Evolutionary conservation across 2,329 filamentous ascomycete species (phyloP).

Genomic region (Exophiala sp.): DNA sequence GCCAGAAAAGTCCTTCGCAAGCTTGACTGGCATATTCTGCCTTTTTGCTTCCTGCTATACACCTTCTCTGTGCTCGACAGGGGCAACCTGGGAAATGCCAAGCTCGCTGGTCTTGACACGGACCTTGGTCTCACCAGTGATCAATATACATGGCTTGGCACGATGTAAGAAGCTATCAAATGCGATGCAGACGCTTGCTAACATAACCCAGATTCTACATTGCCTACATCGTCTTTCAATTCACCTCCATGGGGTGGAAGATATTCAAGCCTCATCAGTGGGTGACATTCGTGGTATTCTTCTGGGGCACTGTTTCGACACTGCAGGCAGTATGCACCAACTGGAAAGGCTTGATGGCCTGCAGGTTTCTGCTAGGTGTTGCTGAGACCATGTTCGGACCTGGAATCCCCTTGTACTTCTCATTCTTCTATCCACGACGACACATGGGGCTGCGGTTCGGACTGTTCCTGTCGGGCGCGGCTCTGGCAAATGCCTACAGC

Average conservation of each 20-base stretch:
- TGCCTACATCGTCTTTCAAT: slow-evolving; percentile 22
- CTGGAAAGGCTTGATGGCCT: slow-evolving; percentile 23
- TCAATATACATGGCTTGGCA: slow-evolving; percentile 49
- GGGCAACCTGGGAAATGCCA: slow-evolving; percentile 45
- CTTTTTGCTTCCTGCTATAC: slow-evolving; percentile 9
- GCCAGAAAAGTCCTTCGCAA: slow-evolving; percentile 3
- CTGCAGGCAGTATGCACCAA: slow-evolving; percentile 17
- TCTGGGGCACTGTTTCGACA: slow-evolving; percentile 20
- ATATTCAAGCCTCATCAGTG: slow-evolving; percentile 23
- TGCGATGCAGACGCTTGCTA: not conserved
- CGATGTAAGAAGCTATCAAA: slow-evolving; percentile 32
- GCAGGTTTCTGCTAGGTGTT: slow-evolving; percentile 19
- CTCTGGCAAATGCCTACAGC: slow-evolving; percentile 37
- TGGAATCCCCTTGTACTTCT: slow-evolving; percentile 35
- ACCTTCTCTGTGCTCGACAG: slow-evolving; percentile 34
- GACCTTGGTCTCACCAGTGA: slow-evolving; percentile 46
- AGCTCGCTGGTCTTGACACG: slow-evolving; percentile 51
- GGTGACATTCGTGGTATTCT: slow-evolving; percentile 18
- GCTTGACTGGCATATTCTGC: slow-evolving; percentile 18
- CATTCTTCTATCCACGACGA: slow-evolving; percentile 50
- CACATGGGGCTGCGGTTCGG: slow-evolving; percentile 47
- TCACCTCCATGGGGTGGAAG: slow-evolving; percentile 23
- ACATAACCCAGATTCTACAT: slow-evolving; percentile 21
- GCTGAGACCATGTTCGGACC: slow-evolving; percentile 24
- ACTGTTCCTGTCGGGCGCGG: slow-evolving; percentile 41